Conservation (phyloP, 306 rosid genomes). For the Acmispon strigosus region DNA sequence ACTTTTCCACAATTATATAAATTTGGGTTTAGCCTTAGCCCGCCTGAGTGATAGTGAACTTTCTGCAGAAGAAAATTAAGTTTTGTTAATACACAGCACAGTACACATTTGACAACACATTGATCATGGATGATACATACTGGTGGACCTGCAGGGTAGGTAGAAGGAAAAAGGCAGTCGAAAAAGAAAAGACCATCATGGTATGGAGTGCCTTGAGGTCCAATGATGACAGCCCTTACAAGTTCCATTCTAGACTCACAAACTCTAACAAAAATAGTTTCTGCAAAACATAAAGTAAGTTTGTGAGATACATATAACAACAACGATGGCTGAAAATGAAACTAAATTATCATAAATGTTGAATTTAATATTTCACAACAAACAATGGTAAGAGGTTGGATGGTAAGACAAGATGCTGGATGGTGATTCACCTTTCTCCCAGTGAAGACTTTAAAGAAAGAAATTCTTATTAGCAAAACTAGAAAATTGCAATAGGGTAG, state of each 20-base stretch:
- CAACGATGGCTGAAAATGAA: conserved; percentile 12
- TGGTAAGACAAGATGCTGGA: neutral
- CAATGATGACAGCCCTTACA: conserved; percentile 65
- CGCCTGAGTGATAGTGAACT: conserved; percentile 78
- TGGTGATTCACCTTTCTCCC: neutral
- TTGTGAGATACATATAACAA: conserved; percentile 12
- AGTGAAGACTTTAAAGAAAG: neutral
- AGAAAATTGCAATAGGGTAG: neutral
- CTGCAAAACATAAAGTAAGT: conserved; percentile 31
- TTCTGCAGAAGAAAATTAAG: conserved; percentile 39
- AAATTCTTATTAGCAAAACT: neutral
- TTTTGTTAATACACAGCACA: conserved; percentile 3
- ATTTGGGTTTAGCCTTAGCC: conserved; percentile 80
- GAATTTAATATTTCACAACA: conserved; percentile 6
- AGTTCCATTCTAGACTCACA: conserved; percentile 73
- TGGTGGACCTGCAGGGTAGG: conserved; percentile 63
- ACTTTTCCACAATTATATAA: conserved; percentile 69
- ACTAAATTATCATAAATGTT: neutral
- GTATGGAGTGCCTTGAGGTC: conserved; percentile 81
- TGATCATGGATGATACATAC: conserved; percentile 38
- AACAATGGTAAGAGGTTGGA: neutral
- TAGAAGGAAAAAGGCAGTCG: conserved; percentile 59
- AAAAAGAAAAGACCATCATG: conserved; percentile 84
- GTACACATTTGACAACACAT: conserved; percentile 1
- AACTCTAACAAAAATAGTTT: conserved; percentile 65